Conservation (phyloP, 2,329 filamentous ascomycete species). For the Juglanconis oblonga region DNA sequence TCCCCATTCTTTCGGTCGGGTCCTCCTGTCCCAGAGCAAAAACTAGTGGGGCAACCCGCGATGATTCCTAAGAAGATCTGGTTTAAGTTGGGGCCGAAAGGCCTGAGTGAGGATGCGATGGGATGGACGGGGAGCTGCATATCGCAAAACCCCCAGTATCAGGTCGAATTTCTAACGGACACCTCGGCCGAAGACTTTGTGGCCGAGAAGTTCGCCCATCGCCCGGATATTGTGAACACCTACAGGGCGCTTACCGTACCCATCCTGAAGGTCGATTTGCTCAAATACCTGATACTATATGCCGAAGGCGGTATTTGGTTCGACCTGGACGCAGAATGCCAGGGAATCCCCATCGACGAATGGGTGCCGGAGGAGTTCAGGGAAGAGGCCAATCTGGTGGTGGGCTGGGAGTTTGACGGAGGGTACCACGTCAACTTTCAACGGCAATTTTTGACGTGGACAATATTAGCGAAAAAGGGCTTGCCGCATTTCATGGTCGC, state of each 20-base stretch:
- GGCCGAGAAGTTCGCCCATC: not conserved
- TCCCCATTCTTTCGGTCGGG: too few relatives aligned
- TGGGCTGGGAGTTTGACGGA: constrained; percentile 7
- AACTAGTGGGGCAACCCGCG: too few relatives aligned
- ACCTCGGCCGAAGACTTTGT: not conserved
- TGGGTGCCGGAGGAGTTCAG: not conserved
- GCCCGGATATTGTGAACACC: not conserved
- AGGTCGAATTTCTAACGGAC: not conserved
- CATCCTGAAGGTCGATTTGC: constrained; percentile 15
- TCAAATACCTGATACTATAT: constrained; percentile 18
- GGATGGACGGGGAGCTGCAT: not conserved
- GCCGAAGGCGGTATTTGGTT: constrained; percentile 19
- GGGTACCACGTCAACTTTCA: constrained; percentile 21
- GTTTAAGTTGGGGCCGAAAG: not conserved
- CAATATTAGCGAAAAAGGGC: constrained; percentile 21
- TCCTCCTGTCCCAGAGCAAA: too few relatives aligned
- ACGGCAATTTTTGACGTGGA: constrained; percentile 23
- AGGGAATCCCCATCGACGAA: not conserved
- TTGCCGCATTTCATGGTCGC: constrained; percentile 20
- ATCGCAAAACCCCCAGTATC: not conserved
- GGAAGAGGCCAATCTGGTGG: not conserved
- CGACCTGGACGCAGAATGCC: constrained; percentile 17
- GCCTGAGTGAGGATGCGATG: not conserved
- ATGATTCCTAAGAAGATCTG: constrained; percentile 2
- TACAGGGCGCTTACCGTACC: not conserved